phyloP scores from a whole-genome alignment of 2,329 filamentous ascomycete species.

The Diatrype stigma region DNA sequence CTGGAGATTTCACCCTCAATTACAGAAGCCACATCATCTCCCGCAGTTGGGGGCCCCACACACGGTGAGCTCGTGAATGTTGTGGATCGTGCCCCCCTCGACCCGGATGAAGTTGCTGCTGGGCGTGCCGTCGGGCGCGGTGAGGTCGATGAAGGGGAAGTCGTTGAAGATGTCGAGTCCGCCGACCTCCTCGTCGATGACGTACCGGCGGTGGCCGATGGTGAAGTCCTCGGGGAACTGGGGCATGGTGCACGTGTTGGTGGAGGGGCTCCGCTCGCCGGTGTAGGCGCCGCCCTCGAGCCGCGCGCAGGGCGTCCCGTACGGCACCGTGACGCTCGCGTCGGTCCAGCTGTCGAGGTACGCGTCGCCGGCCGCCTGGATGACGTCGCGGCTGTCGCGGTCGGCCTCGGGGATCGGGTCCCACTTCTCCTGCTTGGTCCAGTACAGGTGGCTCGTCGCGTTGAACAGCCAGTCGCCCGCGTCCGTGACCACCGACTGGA shows the following conservation, averaged over 20 bases:
- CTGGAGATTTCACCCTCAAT: no score
- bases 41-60: slow-evolving; percentile 20
- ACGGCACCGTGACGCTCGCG: slow-evolving; percentile 18
- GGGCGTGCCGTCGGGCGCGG: slow-evolving; percentile 20
- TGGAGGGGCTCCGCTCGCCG: slow-evolving; percentile 10
- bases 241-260: slow-evolving; percentile 25
- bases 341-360: slow-evolving; percentile 27
- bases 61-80: slow-evolving; percentile 26
- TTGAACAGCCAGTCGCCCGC: slow-evolving; percentile 15
- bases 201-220: slow-evolving; percentile 23
- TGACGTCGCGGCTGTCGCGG: slow-evolving; percentile 9
- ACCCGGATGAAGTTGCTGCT: slow-evolving; percentile 28
- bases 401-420: slow-evolving; percentile 11
- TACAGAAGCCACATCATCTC: slow-evolving; percentile 7
- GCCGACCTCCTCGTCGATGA: slow-evolving; percentile 27
- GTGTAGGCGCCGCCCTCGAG: slow-evolving; percentile 28
- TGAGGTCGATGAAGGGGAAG: slow-evolving; percentile 24
- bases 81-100: slow-evolving; percentile 24
- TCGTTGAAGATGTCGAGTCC: slow-evolving; percentile 27
- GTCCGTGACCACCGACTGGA: slow-evolving; percentile 25
- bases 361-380: slow-evolving; percentile 20
- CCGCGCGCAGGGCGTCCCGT: slow-evolving; percentile 26
- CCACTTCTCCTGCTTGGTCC: slow-evolving; percentile 11
- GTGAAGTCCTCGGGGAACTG: slow-evolving; percentile 24
- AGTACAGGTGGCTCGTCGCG: slow-evolving; percentile 7